Evolutionary conservation across 352 stramenopile genomes (phyloP), one percentile per base, ranked within the genome.

Genomic region (Thraustotheca clavata): DNA sequence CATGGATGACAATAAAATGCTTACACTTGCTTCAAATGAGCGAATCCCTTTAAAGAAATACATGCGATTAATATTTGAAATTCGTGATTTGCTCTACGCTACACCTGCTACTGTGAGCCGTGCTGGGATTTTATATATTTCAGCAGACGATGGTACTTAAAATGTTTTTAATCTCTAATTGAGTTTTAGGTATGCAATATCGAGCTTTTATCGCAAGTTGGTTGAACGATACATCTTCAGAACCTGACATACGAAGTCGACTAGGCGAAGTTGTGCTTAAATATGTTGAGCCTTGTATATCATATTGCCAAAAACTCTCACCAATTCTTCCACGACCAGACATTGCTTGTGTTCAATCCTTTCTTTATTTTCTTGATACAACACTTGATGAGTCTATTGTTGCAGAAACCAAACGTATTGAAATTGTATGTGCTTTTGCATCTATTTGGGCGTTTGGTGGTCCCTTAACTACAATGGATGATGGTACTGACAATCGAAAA

Each of bases 41-140:
- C 87, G 95, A 31, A 98, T 98, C 67, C 93, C 92, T 5, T 73
- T 98, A 0, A 97, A 97, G 67, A 73, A 83, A 0, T 87, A 96
- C 67, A 98, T 98, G 93, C 80, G 92, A 16, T 73, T 98, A 43
- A 77, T 98, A 8, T 98, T 98, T 72, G 95, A 98, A 76, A 98
- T 98, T 67, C 82, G 89, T 18, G 89, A 97, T 74, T 76, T 98
- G 12, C 87, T 88, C 63, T 97, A 96, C 67, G 94, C 93, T 12
- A 98, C 94, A 4, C 95, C 95, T 4, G 93, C 95, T 11, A 98
- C 95, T 0, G 94, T 98, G 5, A 96, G 84, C 4, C 87, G 95
- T 16, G 94, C 95, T 1, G 94, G 92, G n/a, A 98, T 98, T 35
- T 68, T 98, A 11, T 98, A 96, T 67, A 94, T 98, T 34, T 96